A percentile compares a stretch with the other conserved stretches of the same genome.
phyloP scores from a whole-genome alignment of 306 rosid genomes.

The Castanospermum australe region DNA sequence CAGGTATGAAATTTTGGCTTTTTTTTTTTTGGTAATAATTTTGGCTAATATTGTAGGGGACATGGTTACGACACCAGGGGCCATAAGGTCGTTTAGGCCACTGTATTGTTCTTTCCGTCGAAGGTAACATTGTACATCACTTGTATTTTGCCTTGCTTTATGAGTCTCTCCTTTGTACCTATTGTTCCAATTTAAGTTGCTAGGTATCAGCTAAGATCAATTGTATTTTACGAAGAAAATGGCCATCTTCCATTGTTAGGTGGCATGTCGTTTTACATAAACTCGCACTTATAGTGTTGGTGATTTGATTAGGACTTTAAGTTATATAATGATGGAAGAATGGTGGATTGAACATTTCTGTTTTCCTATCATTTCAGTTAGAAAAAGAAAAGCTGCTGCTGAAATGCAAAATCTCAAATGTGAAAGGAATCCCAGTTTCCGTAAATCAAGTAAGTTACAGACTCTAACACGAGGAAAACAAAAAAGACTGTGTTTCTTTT shows the following conservation, averaged over 20 bases:
- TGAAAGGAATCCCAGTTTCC: background rate
- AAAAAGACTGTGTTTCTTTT: background rate
- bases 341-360: constrained; percentile 19
- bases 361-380: background rate
- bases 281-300: constrained; percentile 26
- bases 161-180: background rate
- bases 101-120: background rate
- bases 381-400: background rate
- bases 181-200: background rate
- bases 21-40: too few species aligned
- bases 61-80: constrained; percentile 39
- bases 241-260: constrained; percentile 10
- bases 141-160: background rate
- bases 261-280: constrained; percentile 11
- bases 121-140: background rate
- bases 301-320: constrained; percentile 1
- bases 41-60: constrained; percentile 31
- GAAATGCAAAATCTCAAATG: background rate
- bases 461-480: background rate
- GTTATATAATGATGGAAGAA: constrained; percentile 22
- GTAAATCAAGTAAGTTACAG: background rate
- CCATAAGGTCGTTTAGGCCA: constrained; percentile 23
- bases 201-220: background rate
- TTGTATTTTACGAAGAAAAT: background rate
- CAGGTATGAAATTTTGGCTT: constrained; percentile 28